Conservation (phyloP, 2,329 filamentous ascomycete genomes). For the Lasiodiplodia sp. region DNA sequence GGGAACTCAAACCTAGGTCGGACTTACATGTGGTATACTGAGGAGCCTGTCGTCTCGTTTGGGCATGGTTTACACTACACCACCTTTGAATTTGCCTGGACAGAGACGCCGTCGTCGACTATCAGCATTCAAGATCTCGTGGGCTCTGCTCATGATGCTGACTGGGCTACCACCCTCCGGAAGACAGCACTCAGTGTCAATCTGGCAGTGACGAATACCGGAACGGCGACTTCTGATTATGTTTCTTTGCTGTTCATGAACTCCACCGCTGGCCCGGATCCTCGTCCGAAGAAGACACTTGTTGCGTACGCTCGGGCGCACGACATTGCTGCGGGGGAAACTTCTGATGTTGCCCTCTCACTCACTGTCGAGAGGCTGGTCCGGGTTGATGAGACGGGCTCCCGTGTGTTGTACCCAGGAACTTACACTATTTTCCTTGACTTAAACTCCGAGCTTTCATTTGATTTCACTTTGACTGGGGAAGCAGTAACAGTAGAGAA, state of each 20-base stretch:
- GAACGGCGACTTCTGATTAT: conserved; percentile 58
- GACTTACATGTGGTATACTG: conserved; percentile 67
- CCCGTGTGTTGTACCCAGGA: conserved; percentile 62
- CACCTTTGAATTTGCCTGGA: conserved; percentile 48
- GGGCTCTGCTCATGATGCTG: neutral
- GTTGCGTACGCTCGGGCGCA: conserved; percentile 58
- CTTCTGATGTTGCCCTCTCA: conserved; percentile 45
- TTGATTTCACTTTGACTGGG: conserved; percentile 59
- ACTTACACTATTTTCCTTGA: conserved; percentile 50
- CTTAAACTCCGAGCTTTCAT: conserved; percentile 36
- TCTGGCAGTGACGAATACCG: conserved; percentile 58
- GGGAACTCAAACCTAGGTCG: conserved; percentile 55
- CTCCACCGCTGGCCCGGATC: conserved; percentile 57
- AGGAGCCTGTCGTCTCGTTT: conserved; percentile 59
- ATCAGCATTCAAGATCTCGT: conserved; percentile 35
- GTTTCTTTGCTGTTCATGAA: conserved; percentile 60
- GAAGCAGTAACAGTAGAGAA: conserved; percentile 41
- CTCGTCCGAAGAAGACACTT: conserved; percentile 61
- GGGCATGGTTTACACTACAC: conserved; percentile 67
- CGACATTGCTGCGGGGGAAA: conserved; percentile 46
- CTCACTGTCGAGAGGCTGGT: conserved; percentile 59
- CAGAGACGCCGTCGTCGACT: too few species aligned
- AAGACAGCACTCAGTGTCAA: conserved; percentile 42
- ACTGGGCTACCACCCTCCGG: conserved; percentile 47
- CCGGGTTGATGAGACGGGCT: conserved; percentile 58